These are phyloP conservation scores for Cercospora sp. DNA, from an alignment of 2,329 filamentous ascomycete species.

Conservation along the genomic window DNA sequence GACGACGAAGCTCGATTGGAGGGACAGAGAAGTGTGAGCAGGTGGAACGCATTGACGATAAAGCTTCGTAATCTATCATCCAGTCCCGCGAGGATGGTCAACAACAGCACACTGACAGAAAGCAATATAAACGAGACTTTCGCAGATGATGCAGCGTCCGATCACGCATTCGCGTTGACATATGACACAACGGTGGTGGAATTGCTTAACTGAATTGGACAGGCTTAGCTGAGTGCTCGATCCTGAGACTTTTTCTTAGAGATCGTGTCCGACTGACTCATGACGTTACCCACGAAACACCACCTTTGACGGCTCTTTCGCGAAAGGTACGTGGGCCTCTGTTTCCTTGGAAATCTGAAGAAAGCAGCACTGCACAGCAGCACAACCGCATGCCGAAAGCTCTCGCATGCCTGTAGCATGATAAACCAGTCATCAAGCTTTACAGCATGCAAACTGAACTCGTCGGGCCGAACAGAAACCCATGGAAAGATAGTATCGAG, in stretches of 20 bases:
- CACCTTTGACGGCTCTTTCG: background rate
- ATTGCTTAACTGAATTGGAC: background rate
- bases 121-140: background rate
- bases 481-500: background rate
- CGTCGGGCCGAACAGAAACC: background rate
- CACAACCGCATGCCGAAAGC: no score
- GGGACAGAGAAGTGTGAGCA: slow-evolving; percentile 11
- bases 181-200: background rate
- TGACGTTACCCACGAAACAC: background rate
- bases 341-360: background rate
- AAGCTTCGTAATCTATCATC: slow-evolving; percentile 4
- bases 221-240: background rate
- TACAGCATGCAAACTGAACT: background rate
- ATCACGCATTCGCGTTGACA: background rate
- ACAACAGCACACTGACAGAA: background rate
- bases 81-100: background rate
- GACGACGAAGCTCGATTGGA: slow-evolving; percentile 11
- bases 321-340: no score
- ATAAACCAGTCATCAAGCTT: background rate
- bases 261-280: background rate
- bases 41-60: slow-evolving; percentile 18
- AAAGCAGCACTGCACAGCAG: background rate
- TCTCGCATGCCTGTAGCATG: no score
- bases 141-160: background rate
- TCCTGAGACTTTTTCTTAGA: background rate